phyloP scores from a whole-genome alignment of 352 stramenopile species.

The Pythium rhizo-oryzae region DNA sequence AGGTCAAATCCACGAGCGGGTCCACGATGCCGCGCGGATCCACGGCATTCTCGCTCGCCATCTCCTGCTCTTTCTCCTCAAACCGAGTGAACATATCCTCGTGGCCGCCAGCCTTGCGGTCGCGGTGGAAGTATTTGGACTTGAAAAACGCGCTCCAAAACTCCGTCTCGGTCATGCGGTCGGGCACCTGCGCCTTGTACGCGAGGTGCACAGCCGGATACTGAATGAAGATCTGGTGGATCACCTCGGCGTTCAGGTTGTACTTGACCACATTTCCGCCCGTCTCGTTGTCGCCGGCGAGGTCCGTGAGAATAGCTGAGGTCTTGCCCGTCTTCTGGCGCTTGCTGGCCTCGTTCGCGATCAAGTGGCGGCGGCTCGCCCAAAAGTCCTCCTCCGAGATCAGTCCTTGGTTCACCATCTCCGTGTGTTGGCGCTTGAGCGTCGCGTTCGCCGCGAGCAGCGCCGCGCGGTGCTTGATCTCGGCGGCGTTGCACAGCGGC shows the following conservation, averaged over 20 bases:
- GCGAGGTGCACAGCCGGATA: conserved; percentile 86
- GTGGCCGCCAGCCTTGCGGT: conserved; percentile 70
- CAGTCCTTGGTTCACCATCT: conserved; percentile 88
- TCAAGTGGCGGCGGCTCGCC: conserved; percentile 79
- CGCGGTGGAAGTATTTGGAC: conserved; percentile 89
- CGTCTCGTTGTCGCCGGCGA: conserved; percentile 71
- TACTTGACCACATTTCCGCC: conserved; percentile 87
- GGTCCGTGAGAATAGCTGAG: conserved; percentile 81
- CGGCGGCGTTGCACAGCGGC: conserved; percentile 65
- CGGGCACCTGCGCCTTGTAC: conserved; percentile 83
- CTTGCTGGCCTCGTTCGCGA: conserved; percentile 84
- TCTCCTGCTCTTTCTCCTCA: conserved; percentile 77
- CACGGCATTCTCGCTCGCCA: conserved; percentile 41
- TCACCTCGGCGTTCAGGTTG: conserved; percentile 88
- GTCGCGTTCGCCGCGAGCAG: conserved; percentile 72
- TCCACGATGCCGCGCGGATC: conserved; percentile 75
- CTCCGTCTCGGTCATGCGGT: conserved; percentile 90
- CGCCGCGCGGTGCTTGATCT: conserved; percentile 85
- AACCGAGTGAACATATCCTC: conserved; percentile 89
- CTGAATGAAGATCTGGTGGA: conserved; percentile 91
- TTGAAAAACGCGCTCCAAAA: conserved; percentile 91
- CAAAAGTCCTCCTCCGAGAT: conserved; percentile 90
- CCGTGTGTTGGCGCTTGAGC: conserved; percentile 84
- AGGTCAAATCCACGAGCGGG: conserved; percentile 75
- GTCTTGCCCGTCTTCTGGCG: conserved; percentile 86